Conservation (phyloP, 2,329 filamentous ascomycete genomes). For the Aspergillus puulaauensis region DNA sequence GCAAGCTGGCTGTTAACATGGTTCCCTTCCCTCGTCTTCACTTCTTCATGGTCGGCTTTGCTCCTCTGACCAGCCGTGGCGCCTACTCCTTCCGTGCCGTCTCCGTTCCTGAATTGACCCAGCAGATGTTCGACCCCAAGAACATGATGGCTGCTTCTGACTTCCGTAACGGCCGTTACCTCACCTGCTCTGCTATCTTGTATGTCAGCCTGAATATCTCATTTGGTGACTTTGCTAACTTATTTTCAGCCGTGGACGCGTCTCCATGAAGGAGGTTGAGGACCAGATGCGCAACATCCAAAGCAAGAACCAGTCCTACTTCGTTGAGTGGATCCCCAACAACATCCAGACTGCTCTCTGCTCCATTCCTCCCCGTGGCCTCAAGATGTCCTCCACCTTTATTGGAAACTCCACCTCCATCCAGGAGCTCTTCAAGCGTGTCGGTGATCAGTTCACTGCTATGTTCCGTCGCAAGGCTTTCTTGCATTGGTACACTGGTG, state of each 20-base stretch:
- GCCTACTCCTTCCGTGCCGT: conserved; percentile 96
- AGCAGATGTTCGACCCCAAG: conserved; percentile 99
- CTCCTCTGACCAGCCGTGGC: conserved; percentile 90
- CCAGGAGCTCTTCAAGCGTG: conserved; percentile 99
- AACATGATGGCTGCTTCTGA: conserved; percentile 99
- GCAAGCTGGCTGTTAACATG: conserved; percentile 99
- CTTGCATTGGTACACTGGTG: conserved; percentile 99
- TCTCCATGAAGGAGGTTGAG: conserved; percentile 99
- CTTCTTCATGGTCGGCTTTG: conserved; percentile 99
- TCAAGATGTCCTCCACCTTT: conserved; percentile 99
- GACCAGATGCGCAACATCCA: conserved; percentile 99
- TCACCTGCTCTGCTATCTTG: conserved; percentile 99
- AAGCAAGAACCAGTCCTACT: conserved; percentile 99
- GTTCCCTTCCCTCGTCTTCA: conserved; percentile 99
- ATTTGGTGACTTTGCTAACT: neutral
- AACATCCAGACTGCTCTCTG: conserved; percentile 99
- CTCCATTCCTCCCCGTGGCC: conserved; percentile 94
- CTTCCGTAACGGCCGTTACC: conserved; percentile 99
- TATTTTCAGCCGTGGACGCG: conserved; percentile 80
- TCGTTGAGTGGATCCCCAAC: conserved; percentile 99
- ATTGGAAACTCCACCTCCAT: conserved; percentile 99
- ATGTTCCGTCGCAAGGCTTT: conserved; percentile 99
- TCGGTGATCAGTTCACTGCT: conserved; percentile 98
- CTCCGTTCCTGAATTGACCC: conserved; percentile 95
- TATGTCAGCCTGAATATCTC: conserved; percentile 42